Base-by-base conservation (phyloP, 2,329 filamentous ascomycete species). In the Ophiocordyceps unilateralis region DNA sequence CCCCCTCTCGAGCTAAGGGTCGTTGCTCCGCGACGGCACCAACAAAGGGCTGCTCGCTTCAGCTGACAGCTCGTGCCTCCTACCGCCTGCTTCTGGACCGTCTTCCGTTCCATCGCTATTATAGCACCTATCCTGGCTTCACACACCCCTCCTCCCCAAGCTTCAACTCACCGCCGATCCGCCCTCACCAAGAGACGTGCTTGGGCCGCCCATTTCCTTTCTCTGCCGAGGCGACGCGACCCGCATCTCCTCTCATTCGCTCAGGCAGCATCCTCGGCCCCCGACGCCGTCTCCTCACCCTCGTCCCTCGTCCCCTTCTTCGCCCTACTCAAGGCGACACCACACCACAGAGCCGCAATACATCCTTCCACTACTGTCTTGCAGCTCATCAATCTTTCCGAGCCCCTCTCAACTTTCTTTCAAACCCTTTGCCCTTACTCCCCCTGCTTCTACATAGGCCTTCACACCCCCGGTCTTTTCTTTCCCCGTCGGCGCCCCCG, bases 141-240 rank as follows among this genome's bases (percentile, higher is more conserved):
- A 19, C 32, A 19, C 32, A 15, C 42, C 14, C 39, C 28, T 10
- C 40, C 19, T 17, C 6, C 40, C 32, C 22, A 14, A 7, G 10
- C 30, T 28, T 23, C 43, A 23, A 36, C 43, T 34, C 43, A 42
- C 43, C 43, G 40, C 40, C 26, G 40, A 39, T 40, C 43, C 26
- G 24, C 36, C 28, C 34, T 8, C 24, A 4, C 26, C 19, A n/a
- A 19, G 10, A 20, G 8, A 36, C n/a, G 14, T n/a, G n/a, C 30
- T 15, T n/a, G 9, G 14, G n/a, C 30, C n/a, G 14, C 15, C 30
- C 6, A 15, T 34, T 8, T 34, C 30, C n/a, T n/a, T n/a, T n/a
- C n/a, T n/a, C n/a, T n/a, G n/a, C 30, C 30, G 30, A 34, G 30
- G 14, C 30, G 30, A 28, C 26, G 26, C 26, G 26, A 12, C 26